Percentiles rank a stretch among this genome's conserved stretches.
Conservation (phyloP, 2,329 filamentous ascomycete species). For the Fusarium nelsonii region DNA sequence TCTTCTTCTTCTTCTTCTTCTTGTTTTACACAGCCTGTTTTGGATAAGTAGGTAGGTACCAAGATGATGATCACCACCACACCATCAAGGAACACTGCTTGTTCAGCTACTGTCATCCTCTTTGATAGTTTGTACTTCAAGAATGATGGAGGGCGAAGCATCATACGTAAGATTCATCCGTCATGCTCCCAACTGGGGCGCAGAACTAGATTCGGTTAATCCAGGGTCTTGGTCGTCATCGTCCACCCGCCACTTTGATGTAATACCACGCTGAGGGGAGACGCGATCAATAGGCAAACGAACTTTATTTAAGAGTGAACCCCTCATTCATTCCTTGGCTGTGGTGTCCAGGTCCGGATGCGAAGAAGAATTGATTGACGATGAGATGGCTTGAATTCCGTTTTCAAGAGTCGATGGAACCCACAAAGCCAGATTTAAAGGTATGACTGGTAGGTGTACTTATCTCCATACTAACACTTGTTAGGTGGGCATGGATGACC, state of each 20-base stretch:
- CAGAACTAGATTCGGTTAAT: conserved; percentile 4
- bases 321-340: conserved; percentile 9
- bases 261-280: conserved; percentile 26
- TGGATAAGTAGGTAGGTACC: neutral
- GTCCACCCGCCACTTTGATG: conserved; percentile 45
- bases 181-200: neutral
- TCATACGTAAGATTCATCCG: neutral
- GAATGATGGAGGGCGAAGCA: conserved; percentile 14
- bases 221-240: conserved; percentile 24
- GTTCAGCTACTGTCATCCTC: neutral
- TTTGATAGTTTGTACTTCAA: neutral
- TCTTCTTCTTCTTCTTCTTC: neutral
- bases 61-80: conserved; percentile 4
- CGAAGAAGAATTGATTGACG: conserved; percentile 26
- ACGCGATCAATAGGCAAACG: conserved; percentile 13
- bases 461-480: too few relatives aligned
- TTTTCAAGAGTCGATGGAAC: neutral
- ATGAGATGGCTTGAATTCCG: neutral
- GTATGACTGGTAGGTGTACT: too few relatives aligned
- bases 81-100: conserved; percentile 11
- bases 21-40: conserved; percentile 19
- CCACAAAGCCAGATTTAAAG: too few relatives aligned
- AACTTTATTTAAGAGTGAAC: conserved; percentile 1
- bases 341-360: conserved; percentile 12
- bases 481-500: neutral